Base-by-base conservation (phyloP, 2,329 filamentous ascomycete species). In the Monilinia vaccinii-corymbosi region DNA sequence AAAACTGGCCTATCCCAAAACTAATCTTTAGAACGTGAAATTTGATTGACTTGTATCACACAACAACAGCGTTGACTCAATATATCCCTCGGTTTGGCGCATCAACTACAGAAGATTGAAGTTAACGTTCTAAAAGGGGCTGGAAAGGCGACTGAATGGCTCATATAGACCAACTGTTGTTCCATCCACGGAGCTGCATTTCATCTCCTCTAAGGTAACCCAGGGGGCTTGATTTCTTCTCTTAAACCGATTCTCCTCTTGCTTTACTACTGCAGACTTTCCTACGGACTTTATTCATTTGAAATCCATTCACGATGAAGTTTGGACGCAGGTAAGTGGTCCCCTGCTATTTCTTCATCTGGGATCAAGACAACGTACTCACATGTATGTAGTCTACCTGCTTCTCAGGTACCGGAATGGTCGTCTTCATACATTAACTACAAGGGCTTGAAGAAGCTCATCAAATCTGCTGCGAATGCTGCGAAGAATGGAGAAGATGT, bases 401-500 rank as follows among this genome's bases (percentile, higher is more conserved):
- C 88, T 51, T 91, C 92, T 71, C 88, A 93, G 75, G 89, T 94
- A 70, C 90, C 89, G 51, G 89, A 93, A 76, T 95, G 90, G 90
- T 86, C 88, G 57, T 79, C 85, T 60, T 86, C 81, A 36, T 95
- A 95, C 72, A 92, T 94, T 77, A 85, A 94, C 76, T 95, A 95
- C 78, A 94, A 93, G 72, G 85, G 86, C 67, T 78, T 97, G 69
- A 99, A 99, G 80, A 96, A 94, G 78, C 83, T 97, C 65, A 92
- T 99, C 77, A 97, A 96, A 71, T 76, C 76, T 69, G 87, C 88
- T 38, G 81, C 84, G 61, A 79, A 82, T 65, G 81, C 83, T 63
- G 78, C 78, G 16, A 86, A 85, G 71, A 79, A 83, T 70, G 88
- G 88, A 69, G 82, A 86, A 67, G 83, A 88, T 69, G 86, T 89